Conservation (phyloP, 2,329 filamentous ascomycete genomes). For the Colletotrichum destructivum region DNA sequence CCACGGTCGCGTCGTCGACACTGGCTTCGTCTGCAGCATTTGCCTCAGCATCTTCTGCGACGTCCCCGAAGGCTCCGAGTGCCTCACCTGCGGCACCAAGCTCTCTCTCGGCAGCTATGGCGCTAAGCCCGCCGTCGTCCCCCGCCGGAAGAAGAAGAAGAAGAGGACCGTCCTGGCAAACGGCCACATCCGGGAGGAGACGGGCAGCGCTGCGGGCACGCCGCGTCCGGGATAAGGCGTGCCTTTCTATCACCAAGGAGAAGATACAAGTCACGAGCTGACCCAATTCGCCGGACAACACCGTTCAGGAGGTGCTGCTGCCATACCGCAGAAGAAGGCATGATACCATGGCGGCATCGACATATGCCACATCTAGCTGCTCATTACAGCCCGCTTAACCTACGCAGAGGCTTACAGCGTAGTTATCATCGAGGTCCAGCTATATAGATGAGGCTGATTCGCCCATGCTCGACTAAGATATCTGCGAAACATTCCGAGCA, state of each 20-base stretch:
- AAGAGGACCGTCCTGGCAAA: slow-evolving; percentile 69
- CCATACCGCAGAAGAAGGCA: not conserved
- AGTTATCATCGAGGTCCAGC: too few species aligned
- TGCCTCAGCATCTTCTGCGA: slow-evolving; percentile 95
- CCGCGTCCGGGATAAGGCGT: slow-evolving; percentile 60
- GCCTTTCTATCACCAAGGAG: slow-evolving; percentile 15
- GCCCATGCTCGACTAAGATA: slow-evolving; percentile 3
- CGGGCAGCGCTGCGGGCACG: slow-evolving; percentile 73
- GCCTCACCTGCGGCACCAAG: slow-evolving; percentile 86
- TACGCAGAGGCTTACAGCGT: not conserved
- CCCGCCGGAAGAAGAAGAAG: slow-evolving; percentile 82
- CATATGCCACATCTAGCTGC: not conserved
- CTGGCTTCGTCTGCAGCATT: slow-evolving; percentile 96
- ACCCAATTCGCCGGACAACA: not conserved
- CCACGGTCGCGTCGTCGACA: slow-evolving; percentile 90
- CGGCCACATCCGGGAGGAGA: slow-evolving; percentile 68
- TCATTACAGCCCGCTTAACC: not conserved
- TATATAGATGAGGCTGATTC: not conserved
- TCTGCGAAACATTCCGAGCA: not conserved
- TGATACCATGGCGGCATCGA: not conserved
- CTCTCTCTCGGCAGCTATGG: slow-evolving; percentile 84
- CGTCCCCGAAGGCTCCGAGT: slow-evolving; percentile 73
- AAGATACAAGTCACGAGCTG: not conserved
- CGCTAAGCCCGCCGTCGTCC: slow-evolving; percentile 81
- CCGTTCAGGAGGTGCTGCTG: not conserved